These are phyloP conservation scores for Boletellus sp. DNA, from an alignment of 768 basidiomycete species.

Conservation along the genomic window DNA sequence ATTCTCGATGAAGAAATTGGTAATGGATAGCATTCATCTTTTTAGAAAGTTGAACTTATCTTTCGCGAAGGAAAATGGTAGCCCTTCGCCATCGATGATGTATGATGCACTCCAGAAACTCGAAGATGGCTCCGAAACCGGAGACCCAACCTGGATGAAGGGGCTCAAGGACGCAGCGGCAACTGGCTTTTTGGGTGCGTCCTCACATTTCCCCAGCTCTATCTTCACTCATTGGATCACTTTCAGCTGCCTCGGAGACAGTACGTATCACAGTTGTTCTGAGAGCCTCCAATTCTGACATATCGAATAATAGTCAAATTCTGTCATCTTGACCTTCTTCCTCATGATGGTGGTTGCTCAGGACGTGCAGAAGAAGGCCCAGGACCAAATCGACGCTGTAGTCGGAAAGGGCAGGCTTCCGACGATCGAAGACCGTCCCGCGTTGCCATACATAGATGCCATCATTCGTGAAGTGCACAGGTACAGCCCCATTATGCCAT, in stretches of 20 bases:
- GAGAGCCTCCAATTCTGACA: background rate
- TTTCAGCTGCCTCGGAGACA: conserved; percentile 5
- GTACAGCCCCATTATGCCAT: conserved; percentile 1
- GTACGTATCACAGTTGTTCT: background rate
- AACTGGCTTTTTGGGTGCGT: conserved; percentile 7
- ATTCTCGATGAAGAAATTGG: conserved; percentile 1
- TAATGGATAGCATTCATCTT: background rate
- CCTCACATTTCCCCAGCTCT: too few species aligned
- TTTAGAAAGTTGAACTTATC: background rate
- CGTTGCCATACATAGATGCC: conserved; percentile 7
- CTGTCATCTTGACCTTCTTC: conserved; percentile 6
- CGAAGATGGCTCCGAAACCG: background rate
- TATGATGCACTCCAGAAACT: conserved; percentile 5
- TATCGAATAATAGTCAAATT: background rate
- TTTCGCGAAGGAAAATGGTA: background rate
- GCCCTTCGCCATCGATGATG: conserved; percentile 5
- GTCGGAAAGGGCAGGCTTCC: conserved; percentile 5
- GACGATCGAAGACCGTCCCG: conserved; percentile 4
- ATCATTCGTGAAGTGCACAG: conserved; percentile 4
- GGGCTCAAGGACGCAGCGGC: conserved; percentile 11
- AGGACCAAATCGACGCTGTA: conserved; percentile 9
- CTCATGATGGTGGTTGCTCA: conserved; percentile 8
- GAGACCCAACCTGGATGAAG: conserved; percentile 1
- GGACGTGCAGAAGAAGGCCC: conserved; percentile 10
- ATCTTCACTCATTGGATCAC: background rate